These are phyloP conservation scores for Sphagnum magellanicum DNA, from an alignment of 228 moss, liverwort and hornwort genomes.

Conservation along the genomic window DNA sequence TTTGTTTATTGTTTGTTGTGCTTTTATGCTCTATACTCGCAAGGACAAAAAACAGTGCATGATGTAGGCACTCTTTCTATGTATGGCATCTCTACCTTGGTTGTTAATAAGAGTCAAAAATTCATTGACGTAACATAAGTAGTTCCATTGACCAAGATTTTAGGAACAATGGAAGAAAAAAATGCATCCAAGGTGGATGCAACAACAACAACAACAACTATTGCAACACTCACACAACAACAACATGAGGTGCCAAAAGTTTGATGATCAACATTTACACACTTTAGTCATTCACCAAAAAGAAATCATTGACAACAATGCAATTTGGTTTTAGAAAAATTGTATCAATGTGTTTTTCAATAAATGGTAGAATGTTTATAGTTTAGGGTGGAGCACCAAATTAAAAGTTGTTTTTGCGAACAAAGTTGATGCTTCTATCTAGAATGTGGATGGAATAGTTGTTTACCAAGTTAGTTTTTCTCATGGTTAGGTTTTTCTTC, in stretches of 20 bases:
- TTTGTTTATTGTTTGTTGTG: too few species aligned
- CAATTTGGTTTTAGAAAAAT: conserved; percentile 37
- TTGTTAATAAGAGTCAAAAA: conserved; percentile 28
- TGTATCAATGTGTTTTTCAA: conserved; percentile 55
- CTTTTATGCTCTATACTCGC: background rate
- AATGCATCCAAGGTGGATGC: conserved; percentile 10
- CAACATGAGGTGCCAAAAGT: conserved; percentile 10
- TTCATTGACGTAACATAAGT: conserved; percentile 53
- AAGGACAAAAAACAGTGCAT: conserved; percentile 29
- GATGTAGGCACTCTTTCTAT: conserved; percentile 28
- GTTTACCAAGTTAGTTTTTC: conserved; percentile 39
- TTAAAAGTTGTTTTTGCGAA: conserved; percentile 56
- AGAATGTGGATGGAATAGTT: conserved; percentile 30
- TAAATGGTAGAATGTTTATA: conserved; percentile 47
- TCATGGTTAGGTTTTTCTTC: too few species aligned
- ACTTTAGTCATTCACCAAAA: conserved; percentile 35
- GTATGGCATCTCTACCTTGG: conserved; percentile 52
- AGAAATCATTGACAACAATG: conserved; percentile 29
- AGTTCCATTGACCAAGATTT: conserved; percentile 29
- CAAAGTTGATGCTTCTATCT: conserved; percentile 42
- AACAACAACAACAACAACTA: background rate
- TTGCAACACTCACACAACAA: too few species aligned
- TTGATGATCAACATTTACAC: conserved; percentile 42
- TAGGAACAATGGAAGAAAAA: conserved; percentile 20
- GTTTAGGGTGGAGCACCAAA: conserved; percentile 60